Conservation (phyloP, 192 early-diverging fungal genomes). For the Coemansia sp. region DNA sequence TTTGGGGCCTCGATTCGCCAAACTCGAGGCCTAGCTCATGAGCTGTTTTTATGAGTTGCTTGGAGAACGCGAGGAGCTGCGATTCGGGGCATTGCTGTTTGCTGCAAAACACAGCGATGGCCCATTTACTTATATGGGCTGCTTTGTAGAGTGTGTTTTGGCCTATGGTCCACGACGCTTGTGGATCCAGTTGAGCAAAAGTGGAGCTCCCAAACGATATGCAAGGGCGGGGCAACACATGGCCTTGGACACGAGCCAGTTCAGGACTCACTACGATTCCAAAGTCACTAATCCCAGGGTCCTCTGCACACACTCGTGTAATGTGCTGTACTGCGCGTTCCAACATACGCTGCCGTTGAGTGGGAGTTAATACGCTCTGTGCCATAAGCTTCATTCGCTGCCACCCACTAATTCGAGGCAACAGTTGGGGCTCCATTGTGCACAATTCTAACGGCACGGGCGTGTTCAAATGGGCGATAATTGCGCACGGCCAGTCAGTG, state of each 20-base stretch:
- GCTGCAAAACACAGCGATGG: slow-evolving; percentile 23
- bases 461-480: background rate
- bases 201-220: background rate
- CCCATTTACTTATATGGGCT: slow-evolving; percentile 17
- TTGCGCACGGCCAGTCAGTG: slow-evolving; percentile 14
- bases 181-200: no score
- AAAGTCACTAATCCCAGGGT: slow-evolving; percentile 6
- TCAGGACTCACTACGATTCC: slow-evolving; percentile 11
- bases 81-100: slow-evolving; percentile 1
- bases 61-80: slow-evolving; percentile 10
- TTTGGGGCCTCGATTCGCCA: background rate
- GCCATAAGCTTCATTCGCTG: slow-evolving; percentile 8
- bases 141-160: no score
- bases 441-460: slow-evolving; percentile 20
- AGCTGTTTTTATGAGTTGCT: slow-evolving; percentile 18
- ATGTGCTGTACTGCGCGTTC: slow-evolving; percentile 5
- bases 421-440: background rate
- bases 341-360: background rate
- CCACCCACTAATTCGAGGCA: slow-evolving; percentile 6
- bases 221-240: slow-evolving; percentile 12
- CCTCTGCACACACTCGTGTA: background rate
- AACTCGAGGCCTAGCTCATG: background rate
- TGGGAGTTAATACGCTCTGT: slow-evolving; percentile 4
- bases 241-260: slow-evolving; percentile 12
- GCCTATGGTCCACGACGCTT: no score